Evolutionary conservation across 2,329 filamentous ascomycete genomes (phyloP).

Genomic region (Cryphonectria carpinicola): DNA sequence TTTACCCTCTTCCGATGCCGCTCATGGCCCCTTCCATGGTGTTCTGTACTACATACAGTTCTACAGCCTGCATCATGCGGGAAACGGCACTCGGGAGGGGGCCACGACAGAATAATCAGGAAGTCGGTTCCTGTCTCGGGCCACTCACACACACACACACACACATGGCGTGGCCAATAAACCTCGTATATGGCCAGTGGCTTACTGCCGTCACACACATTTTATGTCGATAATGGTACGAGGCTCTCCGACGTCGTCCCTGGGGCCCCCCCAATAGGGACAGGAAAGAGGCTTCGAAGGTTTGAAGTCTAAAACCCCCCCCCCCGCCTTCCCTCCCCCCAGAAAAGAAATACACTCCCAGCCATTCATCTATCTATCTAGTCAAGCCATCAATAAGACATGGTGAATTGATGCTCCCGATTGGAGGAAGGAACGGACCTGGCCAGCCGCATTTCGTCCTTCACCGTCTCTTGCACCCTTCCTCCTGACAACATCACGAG

Average conservation of each 20-base stretch:
- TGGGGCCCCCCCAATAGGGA: not conserved
- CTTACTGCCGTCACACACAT: not conserved
- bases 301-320: not conserved
- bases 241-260: conserved; percentile 1
- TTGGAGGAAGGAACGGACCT: not conserved
- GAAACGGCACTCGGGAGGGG: not conserved
- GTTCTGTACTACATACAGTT: no score
- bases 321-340: no score
- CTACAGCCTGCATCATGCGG: not conserved
- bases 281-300: not conserved
- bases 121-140: not conserved
- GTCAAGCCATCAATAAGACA: not conserved
- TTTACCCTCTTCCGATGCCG: not conserved
- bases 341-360: not conserved
- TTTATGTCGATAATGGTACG: not conserved
- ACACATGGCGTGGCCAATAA: not conserved
- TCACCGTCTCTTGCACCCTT: conserved; percentile 3
- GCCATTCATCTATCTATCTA: not conserved
- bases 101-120: not conserved
- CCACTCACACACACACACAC: not conserved
- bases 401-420: not conserved
- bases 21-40: not conserved
- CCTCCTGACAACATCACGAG: conserved; percentile 9
- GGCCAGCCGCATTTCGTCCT: not conserved
- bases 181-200: not conserved